Conservation (phyloP, 257 asterid species). For the Paulownia fortunei region DNA sequence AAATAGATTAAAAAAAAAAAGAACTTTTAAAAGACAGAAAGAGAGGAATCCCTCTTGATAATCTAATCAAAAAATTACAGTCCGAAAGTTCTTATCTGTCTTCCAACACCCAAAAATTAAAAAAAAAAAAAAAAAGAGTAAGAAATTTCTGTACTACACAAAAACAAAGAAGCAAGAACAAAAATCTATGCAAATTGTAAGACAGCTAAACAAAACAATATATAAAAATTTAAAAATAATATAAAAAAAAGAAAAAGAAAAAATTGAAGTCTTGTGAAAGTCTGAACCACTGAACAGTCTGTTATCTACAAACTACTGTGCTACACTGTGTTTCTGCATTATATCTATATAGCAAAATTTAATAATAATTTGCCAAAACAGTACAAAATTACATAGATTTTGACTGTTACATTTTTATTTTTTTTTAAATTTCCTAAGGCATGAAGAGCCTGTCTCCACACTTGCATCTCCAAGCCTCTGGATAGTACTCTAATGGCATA, state of each 20-base stretch:
- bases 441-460: constrained; percentile 71
- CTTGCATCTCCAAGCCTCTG: constrained; percentile 92
- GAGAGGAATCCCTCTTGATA: constrained; percentile 26
- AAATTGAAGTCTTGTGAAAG: constrained; percentile 3
- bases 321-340: constrained; percentile 25
- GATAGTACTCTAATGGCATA: constrained; percentile 73
- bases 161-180: background rate
- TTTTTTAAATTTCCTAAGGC: constrained; percentile 47
- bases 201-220: background rate
- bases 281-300: constrained; percentile 34
- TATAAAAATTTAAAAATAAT: background rate
- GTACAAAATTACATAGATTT: constrained; percentile 27
- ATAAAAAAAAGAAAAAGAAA: background rate
- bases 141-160: background rate
- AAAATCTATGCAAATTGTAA: constrained; percentile 18
- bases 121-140: background rate
- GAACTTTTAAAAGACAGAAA: background rate
- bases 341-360: constrained; percentile 26
- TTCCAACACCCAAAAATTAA: background rate
- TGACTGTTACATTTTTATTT: background rate
- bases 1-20: background rate
- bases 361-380: background rate
- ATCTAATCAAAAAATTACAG: constrained; percentile 40
- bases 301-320: constrained; percentile 15
- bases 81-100: constrained; percentile 37